A percentile compares a stretch with the other conserved stretches of the same genome.
These are phyloP conservation scores for Globisporangium canariense DNA, from an alignment of 352 stramenopile genomes.

Conservation along the genomic window DNA sequence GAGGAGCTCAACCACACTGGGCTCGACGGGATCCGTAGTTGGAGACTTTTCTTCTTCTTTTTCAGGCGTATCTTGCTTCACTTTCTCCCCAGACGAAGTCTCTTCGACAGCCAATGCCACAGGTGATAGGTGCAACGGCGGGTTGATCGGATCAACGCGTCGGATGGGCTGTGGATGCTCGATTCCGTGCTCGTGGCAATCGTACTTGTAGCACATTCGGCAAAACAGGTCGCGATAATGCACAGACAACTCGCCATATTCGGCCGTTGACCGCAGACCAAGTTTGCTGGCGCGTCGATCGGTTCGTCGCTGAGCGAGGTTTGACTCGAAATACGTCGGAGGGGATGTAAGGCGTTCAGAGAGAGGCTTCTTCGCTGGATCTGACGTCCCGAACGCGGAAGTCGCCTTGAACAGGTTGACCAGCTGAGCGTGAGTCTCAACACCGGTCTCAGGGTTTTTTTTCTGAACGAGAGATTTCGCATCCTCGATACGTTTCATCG, in stretches of 20 bases:
- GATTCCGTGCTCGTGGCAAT: slow-evolving; percentile 90
- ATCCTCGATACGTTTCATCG: slow-evolving; percentile 42
- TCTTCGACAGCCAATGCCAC: slow-evolving; percentile 15
- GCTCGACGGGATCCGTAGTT: background rate
- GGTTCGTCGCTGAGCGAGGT: slow-evolving; percentile 21
- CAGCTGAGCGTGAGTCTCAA: slow-evolving; percentile 7
- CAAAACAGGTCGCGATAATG: slow-evolving; percentile 92
- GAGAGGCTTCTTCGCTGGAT: slow-evolving; percentile 22
- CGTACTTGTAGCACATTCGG: slow-evolving; percentile 91
- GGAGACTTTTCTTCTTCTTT: background rate
- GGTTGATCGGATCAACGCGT: slow-evolving; percentile 64
- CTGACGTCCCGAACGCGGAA: slow-evolving; percentile 21
- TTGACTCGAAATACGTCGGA: slow-evolving; percentile 69
- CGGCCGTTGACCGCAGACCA: slow-evolving; percentile 30
- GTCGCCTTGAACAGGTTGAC: slow-evolving; percentile 36
- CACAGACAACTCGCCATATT: slow-evolving; percentile 77
- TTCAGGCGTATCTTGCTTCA: background rate
- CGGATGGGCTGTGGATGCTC: slow-evolving; percentile 60
- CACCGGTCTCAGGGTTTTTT: background rate
- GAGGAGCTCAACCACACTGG: background rate
- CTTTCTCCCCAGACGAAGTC: background rate
- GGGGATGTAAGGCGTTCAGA: slow-evolving; percentile 42
- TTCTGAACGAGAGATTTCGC: slow-evolving; percentile 32
- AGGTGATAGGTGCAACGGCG: slow-evolving; percentile 38
- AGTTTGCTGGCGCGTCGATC: slow-evolving; percentile 11